These are phyloP conservation scores for Colletotrichum liriopes DNA, from an alignment of 2,329 filamentous ascomycete genomes.

Conservation along the genomic window DNA sequence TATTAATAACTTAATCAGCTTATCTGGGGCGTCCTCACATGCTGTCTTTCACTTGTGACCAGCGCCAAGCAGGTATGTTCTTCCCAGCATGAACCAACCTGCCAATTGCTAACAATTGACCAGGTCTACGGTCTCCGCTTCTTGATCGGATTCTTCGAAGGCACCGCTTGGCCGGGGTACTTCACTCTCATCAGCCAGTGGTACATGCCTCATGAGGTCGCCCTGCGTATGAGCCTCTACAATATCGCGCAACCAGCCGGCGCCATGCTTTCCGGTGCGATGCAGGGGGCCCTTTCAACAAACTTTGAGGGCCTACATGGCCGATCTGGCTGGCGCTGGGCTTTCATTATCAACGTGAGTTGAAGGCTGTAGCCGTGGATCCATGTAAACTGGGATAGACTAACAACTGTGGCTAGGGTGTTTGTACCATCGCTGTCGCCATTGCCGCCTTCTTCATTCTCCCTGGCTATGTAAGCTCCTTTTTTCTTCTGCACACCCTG, in stretches of 20 bases:
- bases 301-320: conserved; percentile 66
- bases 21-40: conserved; percentile 29
- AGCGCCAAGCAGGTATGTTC: conserved; percentile 36
- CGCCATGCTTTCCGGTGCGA: conserved; percentile 69
- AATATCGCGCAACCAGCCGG: conserved; percentile 67
- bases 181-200: conserved; percentile 60
- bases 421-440: conserved; percentile 25
- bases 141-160: conserved; percentile 59
- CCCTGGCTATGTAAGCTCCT: conserved; percentile 19
- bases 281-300: conserved; percentile 68
- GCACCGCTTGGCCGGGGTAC: conserved; percentile 47
- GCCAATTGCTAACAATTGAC: conserved; percentile 39
- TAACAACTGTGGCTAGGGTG: not conserved
- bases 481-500: not conserved
- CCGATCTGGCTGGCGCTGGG: conserved; percentile 56
- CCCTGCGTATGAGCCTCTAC: conserved; percentile 66
- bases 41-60: conserved; percentile 26
- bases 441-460: conserved; percentile 35
- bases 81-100: conserved; percentile 34
- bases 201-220: conserved; percentile 57
- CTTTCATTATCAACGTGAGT: conserved; percentile 57
- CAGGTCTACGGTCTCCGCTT: conserved; percentile 61
- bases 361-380: rapidly evolving
- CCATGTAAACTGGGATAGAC: rapidly evolving
- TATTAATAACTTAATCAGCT: not conserved